Conservation (phyloP, 2,329 filamentous ascomycete species). For the Fusarium burgessii region DNA sequence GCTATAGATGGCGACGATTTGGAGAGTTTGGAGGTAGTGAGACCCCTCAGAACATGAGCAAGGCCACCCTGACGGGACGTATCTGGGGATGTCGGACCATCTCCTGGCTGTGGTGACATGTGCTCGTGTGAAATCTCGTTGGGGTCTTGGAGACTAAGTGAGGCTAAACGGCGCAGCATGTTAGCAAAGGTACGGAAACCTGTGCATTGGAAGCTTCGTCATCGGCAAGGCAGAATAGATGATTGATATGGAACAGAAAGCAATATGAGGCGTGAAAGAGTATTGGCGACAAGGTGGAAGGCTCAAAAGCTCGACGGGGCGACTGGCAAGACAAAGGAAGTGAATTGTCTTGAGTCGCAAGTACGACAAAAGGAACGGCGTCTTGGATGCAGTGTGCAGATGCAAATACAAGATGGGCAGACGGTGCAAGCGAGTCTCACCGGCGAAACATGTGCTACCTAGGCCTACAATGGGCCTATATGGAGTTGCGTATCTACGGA, state of each 20-base stretch:
- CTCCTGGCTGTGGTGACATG: conserved; percentile 72
- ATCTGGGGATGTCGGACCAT: conserved; percentile 67
- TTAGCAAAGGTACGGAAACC: conserved; percentile 45
- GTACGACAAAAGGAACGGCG: conserved; percentile 39
- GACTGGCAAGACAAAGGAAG: conserved; percentile 19
- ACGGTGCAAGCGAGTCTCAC: conserved; percentile 46
- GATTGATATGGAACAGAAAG: conserved; percentile 31
- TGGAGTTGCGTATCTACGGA: conserved; percentile 10
- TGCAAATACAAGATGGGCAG: conserved; percentile 39
- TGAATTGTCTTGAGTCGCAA: conserved; percentile 23
- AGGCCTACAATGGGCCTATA: conserved; percentile 36
- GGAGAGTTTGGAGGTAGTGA: conserved; percentile 67
- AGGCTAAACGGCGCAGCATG: conserved; percentile 48
- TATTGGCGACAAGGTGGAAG: conserved; percentile 23
- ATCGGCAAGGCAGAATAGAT: conserved; percentile 40
- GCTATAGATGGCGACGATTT: conserved; percentile 62
- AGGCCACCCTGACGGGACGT: conserved; percentile 67
- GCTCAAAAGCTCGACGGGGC: conserved; percentile 13
- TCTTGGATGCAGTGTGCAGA: conserved; percentile 35
- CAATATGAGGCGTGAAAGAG: conserved; percentile 19
- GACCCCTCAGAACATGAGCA: conserved; percentile 72
- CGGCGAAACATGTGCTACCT: conserved; percentile 48
- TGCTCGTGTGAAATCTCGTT: conserved; percentile 55
- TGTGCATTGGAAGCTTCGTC: conserved; percentile 39
- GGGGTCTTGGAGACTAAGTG: conserved; percentile 42